Base-by-base conservation (phyloP, 1,139 yeast genomes). In the Geotrichum fermentans region DNA sequence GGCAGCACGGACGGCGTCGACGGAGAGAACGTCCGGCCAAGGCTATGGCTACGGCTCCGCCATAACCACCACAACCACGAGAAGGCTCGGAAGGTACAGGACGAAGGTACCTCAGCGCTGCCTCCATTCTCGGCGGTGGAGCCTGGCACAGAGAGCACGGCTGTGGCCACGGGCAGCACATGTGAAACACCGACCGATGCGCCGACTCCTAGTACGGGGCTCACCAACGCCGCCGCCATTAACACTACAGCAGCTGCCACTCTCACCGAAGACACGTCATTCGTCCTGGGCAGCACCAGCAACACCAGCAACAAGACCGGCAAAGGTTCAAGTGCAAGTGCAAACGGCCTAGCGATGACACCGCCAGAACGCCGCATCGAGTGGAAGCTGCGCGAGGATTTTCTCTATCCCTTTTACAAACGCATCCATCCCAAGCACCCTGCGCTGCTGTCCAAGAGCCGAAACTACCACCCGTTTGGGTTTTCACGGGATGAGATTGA, bases 401-500 rank as follows among this genome's bases (percentile, higher is more conserved):
- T 24, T 29, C 36, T 48, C 16, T 48, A 48, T 22, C 51, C 51
- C 16, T 35, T 48, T 13, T 18, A 40, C 29, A 43, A 29, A 30
- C 37, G 51, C 11, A 36, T 36, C 3, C 37, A 43, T 17, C 37
- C 47, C 1, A 43, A 38, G 28, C 40, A 38, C 11, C 46, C 40
- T 20, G 24, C 36, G 24, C 28, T 48, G 22, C 28, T 33, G 32
- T 48, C 51, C 5, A 43, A 40, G 32, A 26, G 45, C 8, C 33
- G 51, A 30, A 48, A 48, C 29, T 48, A 48, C 24, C 44, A 43
- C 14, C 51, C 51, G 4, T 48, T 32, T 48, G 51, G 51, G 8
- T 43, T 48, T 43, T 28, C 40, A 2, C 4, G 21, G 20, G n/a
- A n/a, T n/a, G 44, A 48, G 18, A 40, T 48, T 16, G 51, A 48